Evolutionary conservation across 1,139 yeast species (phyloP).

Genomic region (Yamadazyma mexicana): DNA sequence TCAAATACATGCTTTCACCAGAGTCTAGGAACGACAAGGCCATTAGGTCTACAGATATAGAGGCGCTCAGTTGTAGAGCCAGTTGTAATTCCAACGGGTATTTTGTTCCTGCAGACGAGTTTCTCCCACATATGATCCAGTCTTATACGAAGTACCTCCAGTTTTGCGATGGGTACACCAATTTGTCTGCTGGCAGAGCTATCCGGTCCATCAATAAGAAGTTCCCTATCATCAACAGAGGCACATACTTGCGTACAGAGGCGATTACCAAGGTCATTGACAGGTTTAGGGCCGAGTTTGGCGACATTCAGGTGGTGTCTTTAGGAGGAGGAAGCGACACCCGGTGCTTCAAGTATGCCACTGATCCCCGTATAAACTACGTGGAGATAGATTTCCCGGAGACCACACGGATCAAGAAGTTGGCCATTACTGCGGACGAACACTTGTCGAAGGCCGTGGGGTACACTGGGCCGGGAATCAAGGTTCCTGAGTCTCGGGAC

Average conservation of each 20-base stretch:
- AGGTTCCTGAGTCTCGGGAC: constrained; percentile 17
- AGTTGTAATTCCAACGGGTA: constrained; percentile 59
- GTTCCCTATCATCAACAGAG: constrained; percentile 78
- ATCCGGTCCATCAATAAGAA: constrained; percentile 47
- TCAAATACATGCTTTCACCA: constrained; percentile 33
- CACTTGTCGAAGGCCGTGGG: constrained; percentile 23
- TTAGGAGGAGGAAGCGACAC: constrained; percentile 98
- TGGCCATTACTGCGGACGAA: constrained; percentile 42
- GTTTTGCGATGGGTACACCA: constrained; percentile 40
- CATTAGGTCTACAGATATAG: constrained; percentile 75
- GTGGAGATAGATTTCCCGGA: constrained; percentile 78
- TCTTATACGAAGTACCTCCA: constrained; percentile 40
- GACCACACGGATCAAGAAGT: constrained; percentile 59
- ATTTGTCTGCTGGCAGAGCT: constrained; percentile 41
- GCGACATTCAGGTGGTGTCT: constrained; percentile 50
- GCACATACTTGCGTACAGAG: constrained; percentile 75
- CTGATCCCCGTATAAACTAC: constrained; percentile 49
- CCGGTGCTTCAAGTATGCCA: constrained; percentile 53
- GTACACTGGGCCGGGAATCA: constrained; percentile 3
- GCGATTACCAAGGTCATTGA: constrained; percentile 59
- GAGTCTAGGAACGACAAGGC: constrained; percentile 45
- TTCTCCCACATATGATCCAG: constrained; percentile 41
- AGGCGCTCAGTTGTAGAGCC: constrained; percentile 76
- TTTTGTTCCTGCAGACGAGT: constrained; percentile 49
- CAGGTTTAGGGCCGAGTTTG: constrained; percentile 41